Evolutionary conservation across 495 filamentous ascomycete genomes (phyloP), one percentile per base, ranked within the genome.

Genomic region (Sabuloglossum arenarium): DNA sequence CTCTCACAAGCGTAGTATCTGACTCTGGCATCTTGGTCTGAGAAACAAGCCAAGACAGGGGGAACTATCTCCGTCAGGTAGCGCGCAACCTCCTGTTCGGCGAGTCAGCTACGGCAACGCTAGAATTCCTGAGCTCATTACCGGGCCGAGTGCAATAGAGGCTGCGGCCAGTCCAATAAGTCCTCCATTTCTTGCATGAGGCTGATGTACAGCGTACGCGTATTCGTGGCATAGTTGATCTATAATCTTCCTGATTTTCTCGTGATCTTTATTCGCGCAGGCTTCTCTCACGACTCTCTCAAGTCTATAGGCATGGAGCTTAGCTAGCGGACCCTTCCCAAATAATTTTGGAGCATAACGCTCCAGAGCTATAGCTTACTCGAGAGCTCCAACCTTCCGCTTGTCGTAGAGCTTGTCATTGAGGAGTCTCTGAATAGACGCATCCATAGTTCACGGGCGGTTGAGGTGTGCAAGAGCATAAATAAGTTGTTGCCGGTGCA

Each of bases 1-100:
- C 88, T 91, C 75, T 99, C 93, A 70, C 93, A 99, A 49, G 93
- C 93, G 68, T 99, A 99, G 66, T 99, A 99, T 55, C 93, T 80
- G 19, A 99, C 93, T 53, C 93, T 77, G 23, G 93, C 93, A 82
- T 99, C 93, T 72, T 97, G 91, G 62, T 99, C 93, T 23, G 83
- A 82, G 66, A 99, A 99, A 72, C 93, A 99, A 51, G 93, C 93
- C n/a, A 99, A 76, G 5, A 99, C 93, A 21, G 93, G 93, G 21
- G 91, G 88, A 3, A 99, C 90, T 56, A 99, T 95, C 56, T 88
- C 78, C 66, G 85, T 81, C 45, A 99, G 75, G 63, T 97, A 94
- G 55, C 79, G 80, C 32, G 93, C 86, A 61, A 99, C 83, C 66
- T 93, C 80, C 78, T 80, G 60, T 37, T 6, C 32, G 23, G 27